Percentiles rank a stretch among this genome's conserved stretches.
phyloP scores from a whole-genome alignment of 202 grass and related monocot species.

The Hordeum pubiflorum region DNA sequence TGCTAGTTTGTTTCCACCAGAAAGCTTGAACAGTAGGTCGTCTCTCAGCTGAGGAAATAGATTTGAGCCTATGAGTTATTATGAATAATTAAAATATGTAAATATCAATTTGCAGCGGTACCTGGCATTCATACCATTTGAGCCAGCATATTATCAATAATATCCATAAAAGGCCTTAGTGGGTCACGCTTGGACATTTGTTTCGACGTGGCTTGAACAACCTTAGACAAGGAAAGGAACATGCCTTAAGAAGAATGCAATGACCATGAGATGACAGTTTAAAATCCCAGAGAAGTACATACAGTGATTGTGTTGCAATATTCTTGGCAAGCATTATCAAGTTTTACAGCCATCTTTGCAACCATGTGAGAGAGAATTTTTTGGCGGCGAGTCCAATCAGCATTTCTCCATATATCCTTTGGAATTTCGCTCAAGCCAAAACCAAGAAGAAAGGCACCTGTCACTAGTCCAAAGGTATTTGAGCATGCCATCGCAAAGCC shows the following conservation, averaged over 20 bases:
- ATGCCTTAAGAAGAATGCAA: not conserved
- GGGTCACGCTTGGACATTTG: slow-evolving; percentile 98
- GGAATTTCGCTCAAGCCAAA: slow-evolving; percentile 99
- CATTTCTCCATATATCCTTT: slow-evolving; percentile 88
- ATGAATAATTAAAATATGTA: slow-evolving; percentile 5
- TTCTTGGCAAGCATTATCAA: slow-evolving; percentile 86
- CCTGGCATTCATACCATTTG: slow-evolving; percentile 63
- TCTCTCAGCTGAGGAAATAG: slow-evolving; percentile 56
- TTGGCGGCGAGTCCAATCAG: slow-evolving; percentile 79
- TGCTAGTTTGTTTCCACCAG: slow-evolving; percentile 65
- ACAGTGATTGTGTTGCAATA: slow-evolving; percentile 97
- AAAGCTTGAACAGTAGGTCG: slow-evolving; percentile 79
- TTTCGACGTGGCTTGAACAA: slow-evolving; percentile 96
- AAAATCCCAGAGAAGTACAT: slow-evolving; percentile 25
- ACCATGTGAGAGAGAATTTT: slow-evolving; percentile 83
- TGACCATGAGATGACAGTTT: not conserved
- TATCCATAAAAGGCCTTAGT: slow-evolving; percentile 90
- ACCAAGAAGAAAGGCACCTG: slow-evolving; percentile 98
- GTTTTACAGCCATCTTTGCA: slow-evolving; percentile 90
- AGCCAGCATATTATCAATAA: slow-evolving; percentile 87
- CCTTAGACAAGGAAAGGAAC: slow-evolving; percentile 32
- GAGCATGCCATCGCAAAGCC: slow-evolving; percentile 98
- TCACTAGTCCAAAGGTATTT: slow-evolving; percentile 97
- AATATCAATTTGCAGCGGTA: slow-evolving; percentile 9
- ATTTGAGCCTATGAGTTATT: slow-evolving; percentile 1